Evolutionary conservation across 495 filamentous ascomycete species (phyloP).

Genomic region (Tuber magnatum): DNA sequence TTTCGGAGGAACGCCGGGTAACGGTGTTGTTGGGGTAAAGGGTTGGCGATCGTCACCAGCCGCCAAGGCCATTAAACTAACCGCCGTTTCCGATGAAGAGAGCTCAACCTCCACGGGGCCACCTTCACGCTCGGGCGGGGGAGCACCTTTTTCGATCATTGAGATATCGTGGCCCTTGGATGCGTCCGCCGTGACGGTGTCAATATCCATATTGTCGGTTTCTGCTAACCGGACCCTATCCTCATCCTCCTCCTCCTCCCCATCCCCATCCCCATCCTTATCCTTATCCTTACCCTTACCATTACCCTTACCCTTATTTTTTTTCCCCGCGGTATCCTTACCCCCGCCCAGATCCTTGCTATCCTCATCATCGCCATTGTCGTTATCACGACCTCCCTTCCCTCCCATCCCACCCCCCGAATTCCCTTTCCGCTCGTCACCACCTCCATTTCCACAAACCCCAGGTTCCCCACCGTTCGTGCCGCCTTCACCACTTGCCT

Average conservation of each 20-base stretch:
- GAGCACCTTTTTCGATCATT: background rate
- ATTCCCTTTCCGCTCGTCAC: slow-evolving; percentile 23
- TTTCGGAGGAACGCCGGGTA: slow-evolving; percentile 19
- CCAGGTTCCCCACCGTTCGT: slow-evolving; percentile 18
- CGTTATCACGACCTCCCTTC: slow-evolving; percentile 15
- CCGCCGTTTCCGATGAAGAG: slow-evolving; percentile 34
- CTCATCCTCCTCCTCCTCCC: slow-evolving; percentile 6
- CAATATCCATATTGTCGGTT: slow-evolving; percentile 35
- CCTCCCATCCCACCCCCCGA: slow-evolving; percentile 21
- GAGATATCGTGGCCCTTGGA: background rate
- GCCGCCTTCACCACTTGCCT: slow-evolving; percentile 4
- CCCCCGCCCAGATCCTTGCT: slow-evolving; percentile 6
- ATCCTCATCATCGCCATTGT: slow-evolving; percentile 9
- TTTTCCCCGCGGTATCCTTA: slow-evolving; percentile 14
- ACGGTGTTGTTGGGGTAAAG: slow-evolving; percentile 17
- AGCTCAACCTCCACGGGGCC: slow-evolving; percentile 24
- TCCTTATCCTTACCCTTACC: slow-evolving; percentile 10
- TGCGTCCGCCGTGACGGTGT: background rate
- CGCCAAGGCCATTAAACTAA: slow-evolving; percentile 35
- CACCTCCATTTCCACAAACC: slow-evolving; percentile 20
- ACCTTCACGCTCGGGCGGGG: slow-evolving; percentile 8
- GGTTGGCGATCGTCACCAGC: slow-evolving; percentile 36
- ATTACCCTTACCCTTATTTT: slow-evolving; percentile 12
- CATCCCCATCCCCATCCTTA: slow-evolving; percentile 22
- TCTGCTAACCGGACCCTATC: slow-evolving; percentile 10